These are phyloP conservation scores for Spongospora subterranea DNA, from an alignment of 208 protist genomes.

Conservation along the genomic window DNA sequence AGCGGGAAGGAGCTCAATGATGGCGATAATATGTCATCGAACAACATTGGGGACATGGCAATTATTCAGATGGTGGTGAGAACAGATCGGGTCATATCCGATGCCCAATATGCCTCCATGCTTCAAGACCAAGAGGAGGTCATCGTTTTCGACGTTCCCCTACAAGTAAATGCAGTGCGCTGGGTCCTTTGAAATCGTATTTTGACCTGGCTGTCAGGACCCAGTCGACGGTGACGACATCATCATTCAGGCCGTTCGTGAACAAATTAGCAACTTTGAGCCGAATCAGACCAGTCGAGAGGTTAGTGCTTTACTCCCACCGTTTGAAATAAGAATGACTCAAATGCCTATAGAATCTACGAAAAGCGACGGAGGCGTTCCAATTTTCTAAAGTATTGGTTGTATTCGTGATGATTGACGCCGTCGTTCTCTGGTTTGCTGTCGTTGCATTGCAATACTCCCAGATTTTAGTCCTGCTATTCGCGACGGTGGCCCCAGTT, in stretches of 20 bases:
- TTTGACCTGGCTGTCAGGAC: too few species aligned
- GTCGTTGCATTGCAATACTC: neutral
- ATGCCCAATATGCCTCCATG: neutral
- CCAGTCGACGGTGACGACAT: too few species aligned
- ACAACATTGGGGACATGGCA: neutral
- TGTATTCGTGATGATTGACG: conserved; percentile 4
- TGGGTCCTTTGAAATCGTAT: too few species aligned
- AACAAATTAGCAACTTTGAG: neutral
- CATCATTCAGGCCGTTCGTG: neutral
- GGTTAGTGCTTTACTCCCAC: too few species aligned
- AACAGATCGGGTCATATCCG: neutral
- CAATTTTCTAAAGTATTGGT: neutral
- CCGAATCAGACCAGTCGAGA: too few species aligned
- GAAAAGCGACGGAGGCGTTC: neutral
- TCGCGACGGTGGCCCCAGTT: neutral
- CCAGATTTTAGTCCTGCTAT: neutral
- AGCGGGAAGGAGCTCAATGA: neutral
- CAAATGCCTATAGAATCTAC: too few species aligned
- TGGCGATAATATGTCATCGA: neutral
- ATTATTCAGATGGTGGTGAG: conserved; percentile 18
- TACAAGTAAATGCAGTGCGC: too few species aligned
- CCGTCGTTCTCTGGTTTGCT: neutral
- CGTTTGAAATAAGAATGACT: too few species aligned
- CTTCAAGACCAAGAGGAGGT: neutral
- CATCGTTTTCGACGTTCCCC: too few species aligned